phyloP scores from a whole-genome alignment of 2,329 filamentous ascomycete species.

The Penicillium palitans region DNA sequence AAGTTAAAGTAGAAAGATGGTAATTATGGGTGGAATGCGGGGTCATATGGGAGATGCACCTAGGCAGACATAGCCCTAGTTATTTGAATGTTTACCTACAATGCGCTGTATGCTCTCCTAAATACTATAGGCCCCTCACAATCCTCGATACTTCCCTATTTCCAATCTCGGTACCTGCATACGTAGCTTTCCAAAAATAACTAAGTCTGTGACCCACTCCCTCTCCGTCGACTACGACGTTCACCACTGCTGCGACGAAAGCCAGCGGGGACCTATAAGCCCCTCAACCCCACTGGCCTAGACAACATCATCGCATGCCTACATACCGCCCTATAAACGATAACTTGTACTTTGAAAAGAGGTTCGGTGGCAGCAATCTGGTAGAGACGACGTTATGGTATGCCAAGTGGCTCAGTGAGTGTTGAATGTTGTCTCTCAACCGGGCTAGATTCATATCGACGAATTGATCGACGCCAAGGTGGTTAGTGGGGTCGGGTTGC shows the following conservation, averaged over 20 bases:
- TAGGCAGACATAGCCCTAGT: slow-evolving; percentile 1
- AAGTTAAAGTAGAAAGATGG: not conserved
- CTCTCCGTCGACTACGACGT: slow-evolving; percentile 32
- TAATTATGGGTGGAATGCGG: slow-evolving; percentile 25
- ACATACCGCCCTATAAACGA: slow-evolving; percentile 49
- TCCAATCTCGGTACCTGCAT: not conserved
- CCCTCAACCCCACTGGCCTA: slow-evolving; percentile 47
- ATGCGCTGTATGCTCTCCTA: not conserved
- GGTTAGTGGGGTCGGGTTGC: slow-evolving; percentile 56
- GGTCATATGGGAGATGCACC: slow-evolving; percentile 17
- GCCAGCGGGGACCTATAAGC: not conserved
- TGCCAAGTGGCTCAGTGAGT: slow-evolving; percentile 47
- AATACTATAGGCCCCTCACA: not conserved
- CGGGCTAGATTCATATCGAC: slow-evolving; percentile 60
- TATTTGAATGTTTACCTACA: not conserved
- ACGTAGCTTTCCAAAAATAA: slow-evolving; percentile 10
- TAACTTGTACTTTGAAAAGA: slow-evolving; percentile 43
- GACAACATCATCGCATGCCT: slow-evolving; percentile 50
- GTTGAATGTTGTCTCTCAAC: slow-evolving; percentile 50
- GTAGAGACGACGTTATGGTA: slow-evolving; percentile 49
- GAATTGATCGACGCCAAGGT: slow-evolving; percentile 58
- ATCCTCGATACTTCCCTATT: not conserved
- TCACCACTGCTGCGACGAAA: slow-evolving; percentile 24
- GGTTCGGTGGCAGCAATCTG: slow-evolving; percentile 48
- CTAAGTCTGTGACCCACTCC: slow-evolving; percentile 19